phyloP scores from a whole-genome alignment of 768 basidiomycete genomes.

The Russula sp. region DNA sequence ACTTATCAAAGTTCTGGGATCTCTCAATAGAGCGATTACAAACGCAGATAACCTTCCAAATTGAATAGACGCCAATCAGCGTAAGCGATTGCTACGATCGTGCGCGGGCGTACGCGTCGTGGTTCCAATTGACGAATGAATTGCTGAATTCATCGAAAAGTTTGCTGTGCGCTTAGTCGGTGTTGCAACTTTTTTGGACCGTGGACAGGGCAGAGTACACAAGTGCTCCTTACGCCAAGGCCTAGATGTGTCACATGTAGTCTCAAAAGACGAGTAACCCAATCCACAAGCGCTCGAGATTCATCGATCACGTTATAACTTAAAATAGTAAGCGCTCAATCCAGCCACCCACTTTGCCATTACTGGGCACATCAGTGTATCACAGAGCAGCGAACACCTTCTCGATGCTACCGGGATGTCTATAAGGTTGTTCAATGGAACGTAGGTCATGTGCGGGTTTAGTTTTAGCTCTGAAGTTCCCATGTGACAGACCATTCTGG shows the following conservation, averaged over 20 bases:
- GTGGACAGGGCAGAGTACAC: not conserved
- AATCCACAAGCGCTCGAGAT: constrained; percentile 6
- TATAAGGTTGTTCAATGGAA: not conserved
- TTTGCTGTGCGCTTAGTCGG: constrained; percentile 6
- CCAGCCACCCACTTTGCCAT: not conserved
- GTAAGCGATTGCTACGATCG: not conserved
- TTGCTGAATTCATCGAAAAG: not conserved
- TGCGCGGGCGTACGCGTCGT: not conserved
- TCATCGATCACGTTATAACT: not conserved
- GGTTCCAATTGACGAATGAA: not conserved
- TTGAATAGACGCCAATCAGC: not conserved
- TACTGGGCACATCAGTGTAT: not conserved
- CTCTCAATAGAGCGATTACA: not conserved
- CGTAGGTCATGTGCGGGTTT: not conserved
- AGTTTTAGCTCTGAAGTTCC: not conserved
- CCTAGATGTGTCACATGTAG: constrained; percentile 7
- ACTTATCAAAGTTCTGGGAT: not conserved
- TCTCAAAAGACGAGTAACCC: constrained; percentile 6
- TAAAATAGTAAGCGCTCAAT: not conserved
- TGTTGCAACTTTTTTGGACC: constrained; percentile 3
- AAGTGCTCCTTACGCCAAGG: not conserved
- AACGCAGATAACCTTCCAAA: constrained; percentile 4
- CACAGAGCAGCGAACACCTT: not conserved
- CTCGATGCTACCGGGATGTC: not conserved
- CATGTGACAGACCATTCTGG: not conserved